These are phyloP conservation scores for Amphirosellinia nigrospora DNA, from an alignment of 495 filamentous ascomycete genomes.

Conservation along the genomic window DNA sequence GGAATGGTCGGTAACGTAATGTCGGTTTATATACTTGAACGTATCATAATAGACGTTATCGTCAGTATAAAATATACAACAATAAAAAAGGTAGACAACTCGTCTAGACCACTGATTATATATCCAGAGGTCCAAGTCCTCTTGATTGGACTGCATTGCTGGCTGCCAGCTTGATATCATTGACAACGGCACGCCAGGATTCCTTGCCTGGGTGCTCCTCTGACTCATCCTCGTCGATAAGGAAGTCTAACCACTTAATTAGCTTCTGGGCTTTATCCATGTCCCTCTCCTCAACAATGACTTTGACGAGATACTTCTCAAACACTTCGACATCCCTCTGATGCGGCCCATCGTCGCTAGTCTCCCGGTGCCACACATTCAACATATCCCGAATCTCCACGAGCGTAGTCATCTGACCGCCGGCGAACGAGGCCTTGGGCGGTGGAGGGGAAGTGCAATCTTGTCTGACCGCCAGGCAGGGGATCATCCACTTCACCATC, in stretches of 20 bases:
- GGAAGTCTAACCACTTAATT: conserved; percentile 73
- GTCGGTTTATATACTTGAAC: conserved; percentile 9
- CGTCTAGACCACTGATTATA: conserved; percentile 37
- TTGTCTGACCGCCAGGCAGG: conserved; percentile 39
- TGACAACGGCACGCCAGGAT: conserved; percentile 57
- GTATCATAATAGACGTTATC: conserved; percentile 15
- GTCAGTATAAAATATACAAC: not conserved
- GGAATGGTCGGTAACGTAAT: no score
- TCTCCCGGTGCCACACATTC: conserved; percentile 69
- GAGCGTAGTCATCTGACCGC: conserved; percentile 30
- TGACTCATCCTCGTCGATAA: conserved; percentile 61
- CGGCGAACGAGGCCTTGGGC: conserved; percentile 42
- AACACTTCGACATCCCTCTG: conserved; percentile 75
- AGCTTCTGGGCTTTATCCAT: conserved; percentile 74
- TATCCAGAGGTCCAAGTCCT: conserved; percentile 68
- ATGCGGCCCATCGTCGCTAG: conserved; percentile 73
- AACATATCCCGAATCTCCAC: conserved; percentile 54
- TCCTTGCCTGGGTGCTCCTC: conserved; percentile 33
- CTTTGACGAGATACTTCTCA: conserved; percentile 67
- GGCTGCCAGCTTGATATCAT: conserved; percentile 61
- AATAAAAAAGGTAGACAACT: not conserved
- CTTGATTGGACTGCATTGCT: conserved; percentile 65
- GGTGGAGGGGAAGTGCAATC: conserved; percentile 44
- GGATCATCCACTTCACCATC: conserved; percentile 18
- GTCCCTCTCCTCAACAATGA: conserved; percentile 75